A percentile compares a stretch with the other conserved stretches of the same genome.
These are phyloP conservation scores for Spiraea crenata DNA, from an alignment of 331 rosid genomes.

Conservation along the genomic window DNA sequence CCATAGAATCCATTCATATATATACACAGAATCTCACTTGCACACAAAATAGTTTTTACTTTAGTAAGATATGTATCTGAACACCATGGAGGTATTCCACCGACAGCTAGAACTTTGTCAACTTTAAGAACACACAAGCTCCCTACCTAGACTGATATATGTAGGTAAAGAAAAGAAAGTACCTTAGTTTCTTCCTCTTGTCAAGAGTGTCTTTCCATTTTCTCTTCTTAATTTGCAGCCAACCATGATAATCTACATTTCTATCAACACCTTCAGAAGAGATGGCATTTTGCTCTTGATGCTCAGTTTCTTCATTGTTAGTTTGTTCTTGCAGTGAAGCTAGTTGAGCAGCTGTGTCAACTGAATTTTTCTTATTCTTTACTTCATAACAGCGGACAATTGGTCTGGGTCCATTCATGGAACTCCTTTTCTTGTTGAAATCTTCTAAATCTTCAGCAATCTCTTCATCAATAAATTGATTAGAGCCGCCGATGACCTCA, in stretches of 20 bases:
- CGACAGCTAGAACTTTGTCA: constrained; percentile 1
- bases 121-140: constrained; percentile 12
- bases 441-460: constrained; percentile 75
- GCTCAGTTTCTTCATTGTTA: constrained; percentile 32
- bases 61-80: background rate
- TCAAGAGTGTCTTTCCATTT: constrained; percentile 75
- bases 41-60: background rate
- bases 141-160: constrained; percentile 13
- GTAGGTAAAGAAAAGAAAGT: constrained; percentile 23
- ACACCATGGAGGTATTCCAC: background rate
- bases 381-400: constrained; percentile 65
- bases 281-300: constrained; percentile 19
- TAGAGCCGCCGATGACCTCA: constrained; percentile 32
- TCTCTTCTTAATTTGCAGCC: constrained; percentile 89
- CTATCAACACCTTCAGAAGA: constrained; percentile 51
- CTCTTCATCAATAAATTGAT: constrained; percentile 36
- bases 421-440: constrained; percentile 54
- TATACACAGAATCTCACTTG: background rate
- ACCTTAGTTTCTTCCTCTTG: constrained; percentile 85
- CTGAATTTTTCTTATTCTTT: constrained; percentile 34
- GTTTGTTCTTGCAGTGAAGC: constrained; percentile 32
- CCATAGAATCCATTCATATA: background rate
- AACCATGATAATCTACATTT: constrained; percentile 81
- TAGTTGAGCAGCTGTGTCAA: constrained; percentile 29
- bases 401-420: constrained; percentile 66